These are phyloP conservation scores for Cordyceps pruinosa DNA, from an alignment of 2,329 filamentous ascomycete genomes.

Conservation along the genomic window DNA sequence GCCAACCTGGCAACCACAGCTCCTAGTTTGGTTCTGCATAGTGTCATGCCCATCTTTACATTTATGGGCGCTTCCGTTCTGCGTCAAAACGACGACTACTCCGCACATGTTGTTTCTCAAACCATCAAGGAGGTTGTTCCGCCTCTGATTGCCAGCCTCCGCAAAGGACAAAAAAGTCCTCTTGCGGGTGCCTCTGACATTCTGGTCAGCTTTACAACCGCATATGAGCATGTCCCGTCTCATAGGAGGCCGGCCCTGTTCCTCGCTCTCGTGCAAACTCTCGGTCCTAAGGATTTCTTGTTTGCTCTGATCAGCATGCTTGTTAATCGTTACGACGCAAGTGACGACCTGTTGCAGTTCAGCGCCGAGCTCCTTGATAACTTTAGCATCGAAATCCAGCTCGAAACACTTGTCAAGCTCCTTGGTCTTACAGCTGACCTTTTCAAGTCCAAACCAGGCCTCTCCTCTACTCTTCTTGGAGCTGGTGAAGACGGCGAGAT, in stretches of 20 bases:
- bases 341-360: conserved; percentile 67
- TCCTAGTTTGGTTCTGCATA: conserved; percentile 87
- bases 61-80: conserved; percentile 93
- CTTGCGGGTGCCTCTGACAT: conserved; percentile 81
- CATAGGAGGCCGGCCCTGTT: conserved; percentile 81
- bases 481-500: conserved; percentile 39
- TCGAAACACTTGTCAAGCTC: conserved; percentile 71
- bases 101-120: conserved; percentile 89
- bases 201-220: conserved; percentile 90
- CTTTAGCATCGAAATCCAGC: conserved; percentile 68
- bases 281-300: conserved; percentile 80
- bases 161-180: conserved; percentile 69
- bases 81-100: conserved; percentile 92
- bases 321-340: conserved; percentile 79
- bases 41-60: conserved; percentile 98
- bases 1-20: conserved; percentile 80
- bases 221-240: conserved; percentile 90
- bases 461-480: conserved; percentile 67
- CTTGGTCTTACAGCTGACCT: conserved; percentile 69
- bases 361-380: conserved; percentile 64
- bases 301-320: conserved; percentile 85
- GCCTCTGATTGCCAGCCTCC: conserved; percentile 77
- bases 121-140: conserved; percentile 93
- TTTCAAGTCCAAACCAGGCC: conserved; percentile 64
- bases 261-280: conserved; percentile 72